Percentiles rank a stretch among this genome's conserved stretches.
Evolutionary conservation across 805 yeast species (phyloP).

Genomic region (Metschnikowia matae): DNA sequence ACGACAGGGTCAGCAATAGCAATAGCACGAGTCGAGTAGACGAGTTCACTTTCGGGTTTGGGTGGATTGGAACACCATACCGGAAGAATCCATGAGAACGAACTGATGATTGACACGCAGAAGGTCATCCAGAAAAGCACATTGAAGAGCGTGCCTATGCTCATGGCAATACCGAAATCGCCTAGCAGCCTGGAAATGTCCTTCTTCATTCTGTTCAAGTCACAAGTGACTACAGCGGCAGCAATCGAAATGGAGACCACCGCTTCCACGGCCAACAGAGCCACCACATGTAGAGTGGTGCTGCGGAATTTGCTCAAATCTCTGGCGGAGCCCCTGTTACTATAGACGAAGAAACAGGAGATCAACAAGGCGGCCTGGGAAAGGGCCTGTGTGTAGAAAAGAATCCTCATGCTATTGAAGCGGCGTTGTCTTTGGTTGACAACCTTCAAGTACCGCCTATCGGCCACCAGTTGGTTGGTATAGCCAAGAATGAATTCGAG

Average conservation of each 20-base stretch:
- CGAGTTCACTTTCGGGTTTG: constrained; percentile 20
- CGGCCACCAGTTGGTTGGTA: constrained; percentile 28
- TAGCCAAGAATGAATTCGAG: constrained; percentile 45
- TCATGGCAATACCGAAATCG: constrained; percentile 44
- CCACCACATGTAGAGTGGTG: constrained; percentile 33
- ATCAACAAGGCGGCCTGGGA: constrained; percentile 29
- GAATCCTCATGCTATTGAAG: constrained; percentile 24
- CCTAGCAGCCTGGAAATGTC: constrained; percentile 25
- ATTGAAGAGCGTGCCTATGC: constrained; percentile 42
- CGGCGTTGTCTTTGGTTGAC: constrained; percentile 16
- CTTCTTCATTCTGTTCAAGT: constrained; percentile 21
- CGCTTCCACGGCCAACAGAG: constrained; percentile 33
- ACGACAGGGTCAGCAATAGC: too few species aligned
- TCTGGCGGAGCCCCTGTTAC: constrained; percentile 28
- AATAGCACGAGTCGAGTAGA: background rate
- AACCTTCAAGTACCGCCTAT: constrained; percentile 6
- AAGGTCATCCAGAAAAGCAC: constrained; percentile 37
- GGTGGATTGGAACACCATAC: constrained; percentile 52
- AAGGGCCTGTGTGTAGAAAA: constrained; percentile 24
- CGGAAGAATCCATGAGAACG: constrained; percentile 36
- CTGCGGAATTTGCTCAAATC: constrained; percentile 32
- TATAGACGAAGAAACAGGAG: constrained; percentile 33
- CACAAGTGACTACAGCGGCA: constrained; percentile 25
- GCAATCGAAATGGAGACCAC: constrained; percentile 29
- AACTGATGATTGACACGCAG: constrained; percentile 20